Conservation (phyloP, 306 rosid genomes). For the Prunus davidiana region DNA sequence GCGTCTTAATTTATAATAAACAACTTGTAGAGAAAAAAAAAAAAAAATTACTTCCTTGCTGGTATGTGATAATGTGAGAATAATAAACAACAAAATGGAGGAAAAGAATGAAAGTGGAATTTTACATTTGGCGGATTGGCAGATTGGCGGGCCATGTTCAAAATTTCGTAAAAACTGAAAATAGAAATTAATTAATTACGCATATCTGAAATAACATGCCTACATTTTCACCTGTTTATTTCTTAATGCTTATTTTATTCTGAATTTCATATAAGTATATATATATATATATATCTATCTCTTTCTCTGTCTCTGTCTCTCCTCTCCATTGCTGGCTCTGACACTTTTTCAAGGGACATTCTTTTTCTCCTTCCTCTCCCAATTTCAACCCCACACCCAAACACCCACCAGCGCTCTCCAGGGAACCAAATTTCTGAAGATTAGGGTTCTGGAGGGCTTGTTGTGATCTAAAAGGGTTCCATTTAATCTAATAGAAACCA, state of each 20-base stretch:
- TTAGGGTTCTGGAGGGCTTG: slow-evolving; percentile 6
- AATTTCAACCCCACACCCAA: background rate
- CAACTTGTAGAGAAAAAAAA: too few relatives aligned
- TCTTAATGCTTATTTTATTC: background rate
- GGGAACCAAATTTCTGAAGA: background rate
- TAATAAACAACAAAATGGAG: background rate
- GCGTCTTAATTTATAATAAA: too few relatives aligned
- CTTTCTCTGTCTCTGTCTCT: background rate
- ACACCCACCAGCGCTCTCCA: background rate
- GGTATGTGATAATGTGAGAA: too few relatives aligned
- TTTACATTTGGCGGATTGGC: background rate
- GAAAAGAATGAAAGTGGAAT: too few relatives aligned
- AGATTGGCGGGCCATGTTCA: slow-evolving; percentile 10
- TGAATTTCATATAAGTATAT: background rate
- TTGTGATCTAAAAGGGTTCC: background rate
- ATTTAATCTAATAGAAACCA: background rate
- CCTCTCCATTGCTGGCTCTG: background rate
- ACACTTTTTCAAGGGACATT: background rate
- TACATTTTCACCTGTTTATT: background rate
- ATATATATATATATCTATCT: too few relatives aligned
- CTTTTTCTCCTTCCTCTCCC: too few relatives aligned
- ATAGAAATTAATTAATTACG: background rate
- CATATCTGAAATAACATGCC: background rate
- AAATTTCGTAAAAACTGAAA: background rate
- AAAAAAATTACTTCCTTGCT: too few relatives aligned